Evolutionary conservation across 2,329 filamentous ascomycete genomes (phyloP), one percentile per base, ranked within the genome.

Genomic region (Penicillium sp.): DNA sequence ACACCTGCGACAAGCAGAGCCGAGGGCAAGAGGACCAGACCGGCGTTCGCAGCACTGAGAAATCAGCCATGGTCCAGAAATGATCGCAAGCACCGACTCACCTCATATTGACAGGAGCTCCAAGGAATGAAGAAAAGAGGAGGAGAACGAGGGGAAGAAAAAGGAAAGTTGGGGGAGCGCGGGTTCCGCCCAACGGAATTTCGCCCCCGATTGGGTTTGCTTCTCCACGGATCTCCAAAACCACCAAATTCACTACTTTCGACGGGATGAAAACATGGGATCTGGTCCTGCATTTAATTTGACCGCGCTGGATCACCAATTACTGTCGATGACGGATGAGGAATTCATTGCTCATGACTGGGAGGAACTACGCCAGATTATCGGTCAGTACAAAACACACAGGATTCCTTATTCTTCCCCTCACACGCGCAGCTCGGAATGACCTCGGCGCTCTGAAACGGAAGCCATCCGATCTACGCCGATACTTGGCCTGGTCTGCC

Each of bases 1-100:
- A 79, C 82, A 54, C 86, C 87, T 35, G 87, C 66, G 43, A 95
- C 70, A 43, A 95, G 69, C 23, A 95, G 76, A 42, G 75, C 79
- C n/a, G 81, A 82, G 46, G 89, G 88, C 57, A 93, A 82, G 64
- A 90, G 88, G 55, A 93, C 77, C 59, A 84, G 85, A 66, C 87
- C 79, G 60, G 90, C 67, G 59, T 83, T 86, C 39, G 59, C 44
- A 46, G 55, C 47, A 49, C 56, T 60, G 43, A 22, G 35, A 30
- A 32, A 39, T 44, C 35, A 43, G 39, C 37, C 40, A 47, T 41
- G 45, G 39, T 31, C 12, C 13, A 42, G 34, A 11, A 39, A n/a
- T n/a, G n/a, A n/a, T n/a, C n/a, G 38, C 16, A 14, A n/a, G 25
- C 11, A 31, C 10, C 15, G 23, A 20, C 49, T 35, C 45, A 61